Conservation (phyloP, 1,284 basidiomycete species). For the Neolentinus lepideus region DNA sequence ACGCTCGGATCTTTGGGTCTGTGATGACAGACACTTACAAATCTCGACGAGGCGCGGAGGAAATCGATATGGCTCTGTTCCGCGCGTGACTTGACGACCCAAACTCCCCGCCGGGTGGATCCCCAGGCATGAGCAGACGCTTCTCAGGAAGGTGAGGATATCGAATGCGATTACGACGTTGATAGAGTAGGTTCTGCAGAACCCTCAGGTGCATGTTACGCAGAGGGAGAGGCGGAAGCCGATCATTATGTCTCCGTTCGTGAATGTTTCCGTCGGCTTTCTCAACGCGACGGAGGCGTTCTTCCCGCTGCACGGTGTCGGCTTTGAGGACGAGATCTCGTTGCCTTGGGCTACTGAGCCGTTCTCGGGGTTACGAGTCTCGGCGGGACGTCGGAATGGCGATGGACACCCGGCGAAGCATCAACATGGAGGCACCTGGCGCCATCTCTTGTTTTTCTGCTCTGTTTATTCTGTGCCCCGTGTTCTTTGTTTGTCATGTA, state of each 20-base stretch:
- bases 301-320: too few relatives aligned
- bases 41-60: background rate
- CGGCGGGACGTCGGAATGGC: too few relatives aligned
- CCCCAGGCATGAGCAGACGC: background rate
- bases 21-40: background rate
- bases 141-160: background rate
- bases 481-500: too few relatives aligned
- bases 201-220: background rate
- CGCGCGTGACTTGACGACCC: background rate
- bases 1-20: slow-evolving; percentile 1
- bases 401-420: too few relatives aligned
- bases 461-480: too few relatives aligned
- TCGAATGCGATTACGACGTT: background rate
- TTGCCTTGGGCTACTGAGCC: too few relatives aligned
- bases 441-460: too few relatives aligned
- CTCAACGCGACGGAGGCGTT: too few relatives aligned
- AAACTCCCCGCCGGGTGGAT: background rate
- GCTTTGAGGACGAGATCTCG: too few relatives aligned
- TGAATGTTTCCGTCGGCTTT: too few relatives aligned
- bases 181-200: background rate
- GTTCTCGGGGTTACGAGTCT: too few relatives aligned
- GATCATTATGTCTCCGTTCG: background rate
- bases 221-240: background rate
- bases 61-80: background rate
- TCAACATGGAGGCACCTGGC: too few relatives aligned